Evolutionary conservation across 768 basidiomycete genomes (phyloP).

Genomic region (Naganishia friedmannii): DNA sequence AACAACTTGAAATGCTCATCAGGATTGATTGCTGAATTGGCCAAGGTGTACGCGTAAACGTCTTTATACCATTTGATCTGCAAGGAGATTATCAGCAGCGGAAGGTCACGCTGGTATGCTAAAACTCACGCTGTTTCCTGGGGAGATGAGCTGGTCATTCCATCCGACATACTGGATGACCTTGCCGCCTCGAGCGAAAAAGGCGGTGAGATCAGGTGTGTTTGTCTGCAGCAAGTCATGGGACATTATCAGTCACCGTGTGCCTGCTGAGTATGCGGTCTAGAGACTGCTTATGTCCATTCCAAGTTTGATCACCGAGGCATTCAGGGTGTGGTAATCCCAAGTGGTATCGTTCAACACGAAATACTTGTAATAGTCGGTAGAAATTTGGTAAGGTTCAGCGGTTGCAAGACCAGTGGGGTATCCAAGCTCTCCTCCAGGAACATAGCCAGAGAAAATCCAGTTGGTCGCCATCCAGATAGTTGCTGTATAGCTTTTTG

Average conservation of each 20-base stretch:
- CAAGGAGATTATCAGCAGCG: too few relatives aligned
- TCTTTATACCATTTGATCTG: conserved; percentile 25
- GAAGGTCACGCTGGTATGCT: not conserved
- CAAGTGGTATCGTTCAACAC: conserved; percentile 20
- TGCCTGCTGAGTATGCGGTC: not conserved
- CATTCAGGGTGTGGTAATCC: conserved; percentile 16
- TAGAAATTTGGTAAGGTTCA: conserved; percentile 13
- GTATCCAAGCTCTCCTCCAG: conserved; percentile 7
- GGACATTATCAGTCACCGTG: not conserved
- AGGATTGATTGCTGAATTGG: not conserved
- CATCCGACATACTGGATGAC: conserved; percentile 21
- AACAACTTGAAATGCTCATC: conserved; percentile 15
- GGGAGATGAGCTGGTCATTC: conserved; percentile 24
- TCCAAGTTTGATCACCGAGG: conserved; percentile 6
- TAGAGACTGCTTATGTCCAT: not conserved
- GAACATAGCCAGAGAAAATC: conserved; percentile 20
- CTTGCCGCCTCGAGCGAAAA: conserved; percentile 19
- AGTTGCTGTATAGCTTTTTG: conserved; percentile 12
- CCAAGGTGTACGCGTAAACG: conserved; percentile 15
- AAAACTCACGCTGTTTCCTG: conserved; percentile 8
- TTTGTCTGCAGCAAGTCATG: not conserved
- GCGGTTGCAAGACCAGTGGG: conserved; percentile 10
- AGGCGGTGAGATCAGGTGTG: conserved; percentile 8
- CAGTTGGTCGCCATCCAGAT: conserved; percentile 20
- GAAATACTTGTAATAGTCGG: conserved; percentile 23